phyloP scores from a whole-genome alignment of 2,329 filamentous ascomycete genomes.

The Thielaviopsis musarum region DNA sequence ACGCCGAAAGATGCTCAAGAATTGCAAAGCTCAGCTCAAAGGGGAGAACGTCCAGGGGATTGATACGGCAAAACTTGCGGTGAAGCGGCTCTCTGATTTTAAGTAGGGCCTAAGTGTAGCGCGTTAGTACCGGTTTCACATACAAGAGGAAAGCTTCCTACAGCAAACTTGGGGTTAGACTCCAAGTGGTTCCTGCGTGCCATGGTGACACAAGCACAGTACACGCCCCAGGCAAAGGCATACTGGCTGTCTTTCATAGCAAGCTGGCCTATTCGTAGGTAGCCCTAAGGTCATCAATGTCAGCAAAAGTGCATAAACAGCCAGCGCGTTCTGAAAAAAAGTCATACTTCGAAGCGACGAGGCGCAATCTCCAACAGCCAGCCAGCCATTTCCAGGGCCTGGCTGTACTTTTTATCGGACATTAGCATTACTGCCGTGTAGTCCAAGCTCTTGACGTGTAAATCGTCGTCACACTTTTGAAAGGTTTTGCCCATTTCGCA shows the following conservation, averaged over 20 bases:
- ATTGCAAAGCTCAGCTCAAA: slow-evolving; percentile 8
- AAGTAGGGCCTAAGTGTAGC: slow-evolving; percentile 9
- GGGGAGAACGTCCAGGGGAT: slow-evolving; percentile 7
- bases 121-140: background rate
- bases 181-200: slow-evolving; percentile 16
- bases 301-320: too few species aligned
- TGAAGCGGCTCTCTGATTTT: slow-evolving; percentile 3
- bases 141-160: background rate
- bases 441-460: slow-evolving; percentile 25
- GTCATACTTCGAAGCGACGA: slow-evolving; percentile 22
- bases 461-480: slow-evolving; percentile 22
- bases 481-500: slow-evolving; percentile 23
- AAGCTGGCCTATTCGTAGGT: slow-evolving; percentile 26
- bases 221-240: slow-evolving; percentile 24
- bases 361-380: slow-evolving; percentile 28
- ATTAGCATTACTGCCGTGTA: slow-evolving; percentile 22
- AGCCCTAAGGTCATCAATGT: slow-evolving; percentile 19
- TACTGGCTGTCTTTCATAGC: slow-evolving; percentile 22
- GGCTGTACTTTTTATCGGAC: slow-evolving; percentile 23
- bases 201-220: slow-evolving; percentile 23
- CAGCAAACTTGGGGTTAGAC: background rate
- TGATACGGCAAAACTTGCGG: background rate
- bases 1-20: background rate
- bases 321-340: background rate
- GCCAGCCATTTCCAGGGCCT: slow-evolving; percentile 24